Evolutionary conservation across 768 basidiomycete genomes (phyloP).

Genomic region (Kwoniella sp.): DNA sequence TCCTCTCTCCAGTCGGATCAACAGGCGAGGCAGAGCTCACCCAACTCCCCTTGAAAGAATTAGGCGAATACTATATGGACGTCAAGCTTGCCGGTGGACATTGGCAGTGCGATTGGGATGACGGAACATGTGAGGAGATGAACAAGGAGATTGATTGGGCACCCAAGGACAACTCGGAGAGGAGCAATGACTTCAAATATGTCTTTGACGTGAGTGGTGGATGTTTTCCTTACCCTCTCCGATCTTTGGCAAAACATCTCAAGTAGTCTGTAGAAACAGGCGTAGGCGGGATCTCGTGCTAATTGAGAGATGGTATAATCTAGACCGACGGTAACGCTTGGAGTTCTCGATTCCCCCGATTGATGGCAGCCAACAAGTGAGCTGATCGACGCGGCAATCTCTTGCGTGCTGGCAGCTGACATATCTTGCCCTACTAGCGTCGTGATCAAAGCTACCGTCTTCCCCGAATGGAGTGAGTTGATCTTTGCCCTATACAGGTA

Average conservation of each 20-base stretch:
- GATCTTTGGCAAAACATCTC: too few relatives aligned
- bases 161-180: constrained; percentile 51
- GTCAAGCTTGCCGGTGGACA: constrained; percentile 53
- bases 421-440: constrained; percentile 33
- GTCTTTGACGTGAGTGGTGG: constrained; percentile 54
- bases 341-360: constrained; percentile 56
- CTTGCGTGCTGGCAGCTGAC: constrained; percentile 3
- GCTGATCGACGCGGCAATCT: constrained; percentile 7
- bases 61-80: constrained; percentile 55
- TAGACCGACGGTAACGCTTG: constrained; percentile 57
- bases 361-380: constrained; percentile 56
- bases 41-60: constrained; percentile 37
- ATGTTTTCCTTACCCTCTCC: too few relatives aligned
- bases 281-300: too few relatives aligned
- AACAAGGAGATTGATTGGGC: constrained; percentile 53
- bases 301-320: too few relatives aligned
- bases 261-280: too few relatives aligned
- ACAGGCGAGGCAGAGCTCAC: constrained; percentile 49
- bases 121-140: constrained; percentile 56
- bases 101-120: constrained; percentile 55
- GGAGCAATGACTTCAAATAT: constrained; percentile 56
- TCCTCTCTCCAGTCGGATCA: constrained; percentile 47
- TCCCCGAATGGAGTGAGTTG: constrained; percentile 57
- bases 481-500: background rate
- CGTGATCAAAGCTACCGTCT: constrained; percentile 56